Conservation (phyloP, 176 grass and related monocot species). For the Triticum urartu region DNA sequence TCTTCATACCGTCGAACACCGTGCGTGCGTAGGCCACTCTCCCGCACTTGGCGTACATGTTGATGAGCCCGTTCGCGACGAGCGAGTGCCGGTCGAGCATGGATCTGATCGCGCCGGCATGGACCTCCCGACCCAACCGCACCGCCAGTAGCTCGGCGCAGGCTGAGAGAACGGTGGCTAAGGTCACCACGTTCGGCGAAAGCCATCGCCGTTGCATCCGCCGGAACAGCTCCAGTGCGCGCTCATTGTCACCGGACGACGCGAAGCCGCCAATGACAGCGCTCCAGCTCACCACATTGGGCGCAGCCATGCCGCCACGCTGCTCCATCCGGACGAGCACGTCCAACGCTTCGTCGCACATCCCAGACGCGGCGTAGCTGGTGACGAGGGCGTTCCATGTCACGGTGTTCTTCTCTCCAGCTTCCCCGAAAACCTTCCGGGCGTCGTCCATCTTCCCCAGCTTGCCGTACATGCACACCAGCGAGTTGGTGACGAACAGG, state of each 20-base stretch:
- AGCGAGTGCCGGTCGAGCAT: slow-evolving; percentile 20
- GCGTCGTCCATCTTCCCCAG: slow-evolving; percentile 41
- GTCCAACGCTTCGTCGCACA: slow-evolving; percentile 31
- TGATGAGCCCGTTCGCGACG: slow-evolving; percentile 44
- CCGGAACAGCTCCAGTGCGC: slow-evolving; percentile 50
- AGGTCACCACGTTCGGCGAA: slow-evolving; percentile 42
- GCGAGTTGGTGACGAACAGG: slow-evolving; percentile 55
- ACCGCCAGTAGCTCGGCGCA: slow-evolving; percentile 42
- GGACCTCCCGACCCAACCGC: slow-evolving; percentile 50
- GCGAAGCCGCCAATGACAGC: slow-evolving; percentile 53
- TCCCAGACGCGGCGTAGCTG: slow-evolving; percentile 41
- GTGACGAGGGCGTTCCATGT: slow-evolving; percentile 63
- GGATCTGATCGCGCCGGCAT: slow-evolving; percentile 33
- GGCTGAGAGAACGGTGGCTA: slow-evolving; percentile 48
- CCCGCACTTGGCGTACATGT: slow-evolving; percentile 59
- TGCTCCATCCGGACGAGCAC: slow-evolving; percentile 46
- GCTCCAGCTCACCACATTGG: slow-evolving; percentile 67
- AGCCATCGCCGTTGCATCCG: slow-evolving; percentile 36
- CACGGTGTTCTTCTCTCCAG: slow-evolving; percentile 28
- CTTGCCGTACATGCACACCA: slow-evolving; percentile 76
- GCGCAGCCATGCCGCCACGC: neutral
- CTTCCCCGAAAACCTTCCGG: slow-evolving; percentile 13
- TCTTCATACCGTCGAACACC: slow-evolving; percentile 41
- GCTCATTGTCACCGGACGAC: slow-evolving; percentile 14
- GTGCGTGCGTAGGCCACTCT: neutral